A percentile compares a stretch with the other conserved stretches of the same genome.
Evolutionary conservation across 768 basidiomycete species (phyloP).

Genomic region (Kwoniella sp.): DNA sequence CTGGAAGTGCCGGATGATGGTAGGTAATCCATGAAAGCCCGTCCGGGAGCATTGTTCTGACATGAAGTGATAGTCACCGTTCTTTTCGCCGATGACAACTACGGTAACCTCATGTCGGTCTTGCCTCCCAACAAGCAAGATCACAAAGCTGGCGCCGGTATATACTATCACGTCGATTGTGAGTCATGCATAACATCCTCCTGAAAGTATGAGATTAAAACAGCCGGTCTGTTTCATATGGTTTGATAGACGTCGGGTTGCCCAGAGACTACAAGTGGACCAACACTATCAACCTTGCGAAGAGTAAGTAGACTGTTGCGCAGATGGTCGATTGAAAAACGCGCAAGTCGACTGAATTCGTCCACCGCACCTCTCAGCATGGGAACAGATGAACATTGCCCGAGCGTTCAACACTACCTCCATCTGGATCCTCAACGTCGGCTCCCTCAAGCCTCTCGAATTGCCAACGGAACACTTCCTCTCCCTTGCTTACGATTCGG

Average conservation of each 20-base stretch:
- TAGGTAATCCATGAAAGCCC: slow-evolving; percentile 3
- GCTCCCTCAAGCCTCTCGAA: slow-evolving; percentile 74
- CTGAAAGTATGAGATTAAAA: too few species aligned
- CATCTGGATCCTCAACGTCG: slow-evolving; percentile 75
- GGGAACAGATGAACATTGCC: slow-evolving; percentile 71
- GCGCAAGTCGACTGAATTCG: too few species aligned
- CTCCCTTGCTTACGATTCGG: slow-evolving; percentile 65
- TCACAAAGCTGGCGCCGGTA: slow-evolving; percentile 68
- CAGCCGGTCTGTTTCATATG: neutral
- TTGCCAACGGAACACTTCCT: slow-evolving; percentile 72
- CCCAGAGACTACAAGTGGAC: slow-evolving; percentile 74
- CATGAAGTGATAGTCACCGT: slow-evolving; percentile 23
- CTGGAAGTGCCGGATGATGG: slow-evolving; percentile 42
- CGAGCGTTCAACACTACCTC: slow-evolving; percentile 64
- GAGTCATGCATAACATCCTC: neutral
- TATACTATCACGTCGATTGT: slow-evolving; percentile 66
- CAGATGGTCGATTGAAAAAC: too few species aligned
- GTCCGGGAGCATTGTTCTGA: neutral
- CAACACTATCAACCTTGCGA: slow-evolving; percentile 51
- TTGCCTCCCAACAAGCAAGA: slow-evolving; percentile 61
- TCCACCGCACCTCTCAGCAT: too few species aligned
- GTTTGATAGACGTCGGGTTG: slow-evolving; percentile 61
- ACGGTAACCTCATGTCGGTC: slow-evolving; percentile 70
- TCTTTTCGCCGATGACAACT: slow-evolving; percentile 68
- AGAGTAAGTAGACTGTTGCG: slow-evolving; percentile 33